Evolutionary conservation across 2,329 filamentous ascomycete species (phyloP).

Genomic region (Xylaria sp.): DNA sequence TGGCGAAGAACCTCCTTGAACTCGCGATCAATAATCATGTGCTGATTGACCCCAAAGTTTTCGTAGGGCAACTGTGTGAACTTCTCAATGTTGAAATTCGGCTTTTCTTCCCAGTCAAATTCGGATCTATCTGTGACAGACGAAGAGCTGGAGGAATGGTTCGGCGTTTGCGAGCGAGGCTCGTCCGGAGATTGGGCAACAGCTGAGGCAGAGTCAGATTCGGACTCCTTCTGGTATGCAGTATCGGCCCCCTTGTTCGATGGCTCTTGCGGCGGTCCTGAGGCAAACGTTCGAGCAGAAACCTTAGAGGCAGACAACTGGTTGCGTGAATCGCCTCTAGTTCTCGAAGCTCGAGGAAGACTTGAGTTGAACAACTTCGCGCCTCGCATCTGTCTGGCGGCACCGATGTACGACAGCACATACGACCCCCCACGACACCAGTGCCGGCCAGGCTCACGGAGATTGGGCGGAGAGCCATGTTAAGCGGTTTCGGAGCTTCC

Average conservation of each 20-base stretch:
- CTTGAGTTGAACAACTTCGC: constrained; percentile 25
- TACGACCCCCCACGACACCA: constrained; percentile 10
- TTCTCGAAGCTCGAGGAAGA: constrained; percentile 10
- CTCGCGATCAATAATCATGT: constrained; percentile 94
- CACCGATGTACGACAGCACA: constrained; percentile 7
- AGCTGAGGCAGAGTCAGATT: constrained; percentile 35
- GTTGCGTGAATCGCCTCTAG: background rate
- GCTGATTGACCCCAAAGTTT: constrained; percentile 92
- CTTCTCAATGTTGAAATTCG: constrained; percentile 71
- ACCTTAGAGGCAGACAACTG: constrained; percentile 2
- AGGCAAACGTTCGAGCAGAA: constrained; percentile 30
- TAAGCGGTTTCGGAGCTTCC: constrained; percentile 11
- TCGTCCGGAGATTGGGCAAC: constrained; percentile 35
- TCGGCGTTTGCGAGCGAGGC: constrained; percentile 32
- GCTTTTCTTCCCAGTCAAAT: constrained; percentile 75
- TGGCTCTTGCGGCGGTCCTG: constrained; percentile 27
- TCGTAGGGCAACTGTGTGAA: constrained; percentile 79
- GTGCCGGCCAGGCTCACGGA: constrained; percentile 14
- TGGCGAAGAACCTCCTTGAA: constrained; percentile 89
- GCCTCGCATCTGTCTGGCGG: constrained; percentile 5
- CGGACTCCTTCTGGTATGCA: constrained; percentile 34
- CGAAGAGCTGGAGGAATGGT: constrained; percentile 28
- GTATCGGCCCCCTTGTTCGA: constrained; percentile 25
- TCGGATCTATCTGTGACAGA: constrained; percentile 30
- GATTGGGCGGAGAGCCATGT: constrained; percentile 33